These are phyloP conservation scores for Hyaloraphidium curvatum DNA, from an alignment of 192 early-diverging fungal genomes.

Conservation along the genomic window DNA sequence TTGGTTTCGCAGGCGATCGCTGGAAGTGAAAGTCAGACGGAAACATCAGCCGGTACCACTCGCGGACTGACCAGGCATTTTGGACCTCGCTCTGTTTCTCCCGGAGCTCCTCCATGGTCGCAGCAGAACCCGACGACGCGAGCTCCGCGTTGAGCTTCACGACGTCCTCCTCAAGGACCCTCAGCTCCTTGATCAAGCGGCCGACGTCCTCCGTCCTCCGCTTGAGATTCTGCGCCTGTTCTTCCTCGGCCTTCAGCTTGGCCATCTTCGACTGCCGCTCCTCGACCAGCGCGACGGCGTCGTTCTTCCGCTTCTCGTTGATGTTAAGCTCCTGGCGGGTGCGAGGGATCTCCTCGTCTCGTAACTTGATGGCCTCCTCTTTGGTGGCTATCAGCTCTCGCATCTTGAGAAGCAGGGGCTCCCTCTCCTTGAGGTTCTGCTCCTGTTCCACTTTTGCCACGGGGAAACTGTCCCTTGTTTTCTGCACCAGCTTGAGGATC, in stretches of 20 bases:
- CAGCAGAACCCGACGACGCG: too few relatives aligned
- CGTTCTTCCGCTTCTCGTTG: not conserved
- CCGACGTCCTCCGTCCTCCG: not conserved
- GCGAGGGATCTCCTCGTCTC: not conserved
- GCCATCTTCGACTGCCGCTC: not conserved
- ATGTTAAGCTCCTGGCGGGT: not conserved
- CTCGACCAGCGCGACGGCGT: not conserved
- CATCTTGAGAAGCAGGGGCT: not conserved
- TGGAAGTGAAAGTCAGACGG: too few relatives aligned
- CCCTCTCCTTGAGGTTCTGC: constrained; percentile 3
- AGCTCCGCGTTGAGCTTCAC: not conserved
- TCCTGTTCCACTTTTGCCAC: not conserved
- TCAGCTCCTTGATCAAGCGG: not conserved
- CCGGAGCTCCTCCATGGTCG: too few relatives aligned
- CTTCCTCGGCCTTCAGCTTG: not conserved
- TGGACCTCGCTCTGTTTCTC: too few relatives aligned
- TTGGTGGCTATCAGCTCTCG: not conserved
- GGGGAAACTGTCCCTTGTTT: too few relatives aligned
- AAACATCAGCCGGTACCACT: too few relatives aligned
- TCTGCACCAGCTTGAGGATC: too few relatives aligned
- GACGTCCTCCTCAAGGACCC: not conserved
- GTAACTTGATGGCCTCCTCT: not conserved
- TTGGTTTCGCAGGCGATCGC: too few relatives aligned
- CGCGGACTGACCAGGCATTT: too few relatives aligned
- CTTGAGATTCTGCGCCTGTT: not conserved